Percentiles rank a stretch among this genome's conserved stretches.
Conservation (phyloP, 2,329 filamentous ascomycete species). For the Trichothecium roseum region DNA sequence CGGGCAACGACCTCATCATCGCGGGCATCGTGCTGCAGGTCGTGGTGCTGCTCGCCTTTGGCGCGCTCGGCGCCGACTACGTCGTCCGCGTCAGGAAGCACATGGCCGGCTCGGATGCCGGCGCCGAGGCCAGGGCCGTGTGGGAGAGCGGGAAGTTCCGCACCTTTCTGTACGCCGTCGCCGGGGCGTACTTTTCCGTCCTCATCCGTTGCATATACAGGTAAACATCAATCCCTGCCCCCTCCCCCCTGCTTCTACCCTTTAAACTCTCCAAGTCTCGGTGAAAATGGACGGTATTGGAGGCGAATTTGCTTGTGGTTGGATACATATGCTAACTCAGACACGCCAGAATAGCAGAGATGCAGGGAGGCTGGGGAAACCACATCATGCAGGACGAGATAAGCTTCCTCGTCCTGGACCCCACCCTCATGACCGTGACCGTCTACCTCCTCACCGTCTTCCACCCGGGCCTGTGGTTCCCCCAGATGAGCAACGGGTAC, state of each 20-base stretch:
- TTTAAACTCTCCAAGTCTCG: background rate
- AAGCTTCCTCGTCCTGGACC: conserved; percentile 48
- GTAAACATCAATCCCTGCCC: conserved; percentile 18
- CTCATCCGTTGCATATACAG: conserved; percentile 45
- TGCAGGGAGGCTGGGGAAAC: conserved; percentile 55
- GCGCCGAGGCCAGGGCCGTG: conserved; percentile 19
- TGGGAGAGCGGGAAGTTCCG: conserved; percentile 34
- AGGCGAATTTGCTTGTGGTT: too few relatives aligned
- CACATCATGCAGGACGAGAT: conserved; percentile 52
- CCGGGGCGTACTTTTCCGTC: conserved; percentile 32
- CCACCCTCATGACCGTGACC: conserved; percentile 38
- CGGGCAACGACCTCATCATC: conserved; percentile 41
- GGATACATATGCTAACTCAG: background rate
- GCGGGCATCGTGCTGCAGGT: conserved; percentile 45
- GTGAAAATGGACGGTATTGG: too few relatives aligned
- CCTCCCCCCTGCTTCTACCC: background rate
- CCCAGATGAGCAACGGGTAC: conserved; percentile 32
- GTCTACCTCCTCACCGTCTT: conserved; percentile 39
- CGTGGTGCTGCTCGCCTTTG: conserved; percentile 36
- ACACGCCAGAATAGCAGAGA: conserved; percentile 43
- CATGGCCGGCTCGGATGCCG: conserved; percentile 20
- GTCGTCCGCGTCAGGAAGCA: conserved; percentile 28
- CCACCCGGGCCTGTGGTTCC: conserved; percentile 45
- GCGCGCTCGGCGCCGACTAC: conserved; percentile 33
- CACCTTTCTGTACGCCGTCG: conserved; percentile 31